phyloP scores from a whole-genome alignment of 495 filamentous ascomycete species.

The Penicillium goetzii region DNA sequence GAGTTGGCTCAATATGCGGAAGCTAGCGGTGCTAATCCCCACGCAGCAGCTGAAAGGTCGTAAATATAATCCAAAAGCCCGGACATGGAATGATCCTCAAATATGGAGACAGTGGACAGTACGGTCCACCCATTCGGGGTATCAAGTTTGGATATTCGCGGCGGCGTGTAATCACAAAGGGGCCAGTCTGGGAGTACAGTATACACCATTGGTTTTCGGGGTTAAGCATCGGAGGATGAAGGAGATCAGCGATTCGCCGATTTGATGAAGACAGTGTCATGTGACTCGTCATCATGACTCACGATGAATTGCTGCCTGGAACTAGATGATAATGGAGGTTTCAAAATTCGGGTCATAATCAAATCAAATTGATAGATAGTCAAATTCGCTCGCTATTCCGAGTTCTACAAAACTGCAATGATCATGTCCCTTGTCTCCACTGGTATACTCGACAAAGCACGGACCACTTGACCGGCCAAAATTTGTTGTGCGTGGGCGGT shows the following conservation, averaged over 20 bases:
- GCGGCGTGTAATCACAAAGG: neutral
- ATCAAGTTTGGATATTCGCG: neutral
- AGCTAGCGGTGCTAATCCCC: conserved; percentile 20
- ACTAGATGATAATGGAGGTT: neutral
- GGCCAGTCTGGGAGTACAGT: no score
- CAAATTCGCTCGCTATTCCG: neutral
- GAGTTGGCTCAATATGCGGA: conserved; percentile 26
- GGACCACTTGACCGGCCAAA: conserved; percentile 21
- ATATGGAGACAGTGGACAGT: neutral
- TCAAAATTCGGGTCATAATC: neutral
- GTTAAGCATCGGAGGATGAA: conserved; percentile 1
- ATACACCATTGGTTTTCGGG: neutral
- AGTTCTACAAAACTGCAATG: neutral
- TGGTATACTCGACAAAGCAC: conserved; percentile 17
- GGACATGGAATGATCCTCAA: neutral
- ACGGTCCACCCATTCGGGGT: no score
- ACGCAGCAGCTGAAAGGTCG: neutral
- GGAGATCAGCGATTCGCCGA: neutral
- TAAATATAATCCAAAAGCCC: neutral
- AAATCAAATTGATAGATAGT: neutral
- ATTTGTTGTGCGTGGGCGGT: conserved; percentile 36
- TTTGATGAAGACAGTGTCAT: neutral
- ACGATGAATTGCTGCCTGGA: conserved; percentile 3
- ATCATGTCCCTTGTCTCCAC: neutral
- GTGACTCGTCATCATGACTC: conserved; percentile 5